A percentile compares a stretch with the other conserved stretches of the same genome.
These are phyloP conservation scores for Russula abietina DNA, from an alignment of 768 basidiomycete species.

Conservation along the genomic window DNA sequence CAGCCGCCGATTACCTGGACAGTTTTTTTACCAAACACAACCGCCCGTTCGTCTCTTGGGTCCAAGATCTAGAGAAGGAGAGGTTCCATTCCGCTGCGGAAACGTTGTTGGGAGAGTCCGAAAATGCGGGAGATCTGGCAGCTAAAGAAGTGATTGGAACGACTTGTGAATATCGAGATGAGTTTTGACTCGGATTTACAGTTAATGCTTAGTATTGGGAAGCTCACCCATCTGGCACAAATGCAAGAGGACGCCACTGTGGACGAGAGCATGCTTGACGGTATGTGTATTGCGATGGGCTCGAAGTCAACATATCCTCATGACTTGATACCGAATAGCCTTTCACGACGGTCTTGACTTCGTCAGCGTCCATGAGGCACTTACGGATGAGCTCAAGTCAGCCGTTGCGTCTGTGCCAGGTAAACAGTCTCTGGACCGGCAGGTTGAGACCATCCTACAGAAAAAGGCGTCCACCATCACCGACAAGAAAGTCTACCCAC, in stretches of 20 bases:
- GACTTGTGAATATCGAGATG: not conserved
- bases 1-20: constrained; percentile 59
- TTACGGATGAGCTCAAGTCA: constrained; percentile 57
- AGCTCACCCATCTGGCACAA: constrained; percentile 71
- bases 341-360: constrained; percentile 88
- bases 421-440: constrained; percentile 58
- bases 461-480: constrained; percentile 43
- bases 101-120: constrained; percentile 58
- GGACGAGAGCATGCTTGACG: constrained; percentile 52
- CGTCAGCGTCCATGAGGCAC: constrained; percentile 70
- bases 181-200: constrained; percentile 31
- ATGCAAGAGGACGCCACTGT: constrained; percentile 41
- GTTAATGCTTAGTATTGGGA: constrained; percentile 89
- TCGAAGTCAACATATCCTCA: not conserved
- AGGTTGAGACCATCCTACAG: constrained; percentile 57
- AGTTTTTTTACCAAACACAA: constrained; percentile 58
- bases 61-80: constrained; percentile 73
- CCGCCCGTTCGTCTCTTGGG: constrained; percentile 70
- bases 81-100: constrained; percentile 60
- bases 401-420: constrained; percentile 45
- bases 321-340: constrained; percentile 37
- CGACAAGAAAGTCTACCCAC: constrained; percentile 47
- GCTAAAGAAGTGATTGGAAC: constrained; percentile 64
- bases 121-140: constrained; percentile 49
- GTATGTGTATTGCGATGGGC: constrained; percentile 33